Evolutionary conservation across 768 basidiomycete species (phyloP), one percentile per base, ranked within the genome.

Genomic region (Amylocystis lapponica): DNA sequence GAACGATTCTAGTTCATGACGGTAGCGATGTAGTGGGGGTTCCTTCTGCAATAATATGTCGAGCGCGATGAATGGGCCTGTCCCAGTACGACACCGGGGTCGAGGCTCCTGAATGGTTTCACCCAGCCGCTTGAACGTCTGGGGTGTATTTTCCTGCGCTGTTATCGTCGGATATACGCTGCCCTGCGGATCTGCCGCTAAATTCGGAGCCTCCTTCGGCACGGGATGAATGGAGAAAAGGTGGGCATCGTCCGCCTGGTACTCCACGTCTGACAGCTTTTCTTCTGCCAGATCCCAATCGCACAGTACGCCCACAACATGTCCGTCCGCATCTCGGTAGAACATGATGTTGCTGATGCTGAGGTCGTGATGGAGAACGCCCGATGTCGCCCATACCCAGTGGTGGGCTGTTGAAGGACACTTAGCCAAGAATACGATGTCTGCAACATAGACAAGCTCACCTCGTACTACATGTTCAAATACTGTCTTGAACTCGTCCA

Each of bases 261-360:
- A n/a, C n/a, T n/a, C n/a, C n/a, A n/a, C n/a, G n/a, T n/a, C n/a
- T n/a, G n/a, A n/a, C n/a, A n/a, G n/a, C n/a, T n/a, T n/a, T 34
- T n/a, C 3, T 29, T 11, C 16, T 6, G 60, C 47, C 43, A 55
- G 53, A 38, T 64, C 61, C 51, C 55, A 62, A 39, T 64, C 63
- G 38, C 56, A 51, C 10, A 63, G 50, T 10, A 62, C 51, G 2
- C 61, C 62, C 17, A 47, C 41, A 10, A 50, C 46, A 4, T 8
- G n/a, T 12, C 30, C 47, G 7, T 43, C 46, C 7, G n/a, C n/a
- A 34, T 53, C 29, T 14, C 16, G 12, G 7, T 33, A 26, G 32
- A 59, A 54, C 62, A 64, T 62, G n/a, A 65, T 43, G 40, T 62
- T 64, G 41, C 54, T 53, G 19, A 58, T 52, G 48, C 65, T 61